phyloP scores from a whole-genome alignment of 1,139 yeast genomes.

The Candida sojae region DNA sequence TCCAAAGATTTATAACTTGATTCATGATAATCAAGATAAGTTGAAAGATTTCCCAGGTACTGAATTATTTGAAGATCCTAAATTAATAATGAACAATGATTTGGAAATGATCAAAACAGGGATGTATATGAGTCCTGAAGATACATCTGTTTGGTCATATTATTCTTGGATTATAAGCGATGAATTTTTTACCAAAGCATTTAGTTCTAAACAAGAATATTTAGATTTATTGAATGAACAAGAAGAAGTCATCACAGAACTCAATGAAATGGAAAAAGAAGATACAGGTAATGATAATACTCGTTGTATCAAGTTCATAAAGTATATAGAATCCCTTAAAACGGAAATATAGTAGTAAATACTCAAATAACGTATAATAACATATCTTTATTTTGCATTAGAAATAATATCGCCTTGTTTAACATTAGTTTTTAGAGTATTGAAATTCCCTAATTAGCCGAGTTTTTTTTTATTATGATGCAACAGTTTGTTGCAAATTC shows the following conservation, averaged over 20 bases:
- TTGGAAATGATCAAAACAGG: conserved; percentile 76
- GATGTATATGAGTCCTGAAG: conserved; percentile 89
- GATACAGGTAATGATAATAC: conserved; percentile 60
- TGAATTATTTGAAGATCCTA: conserved; percentile 25
- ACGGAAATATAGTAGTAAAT: neutral
- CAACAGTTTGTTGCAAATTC: too few relatives aligned
- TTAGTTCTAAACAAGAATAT: conserved; percentile 22
- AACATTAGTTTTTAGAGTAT: too few relatives aligned
- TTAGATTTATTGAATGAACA: conserved; percentile 41
- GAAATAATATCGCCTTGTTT: too few relatives aligned
- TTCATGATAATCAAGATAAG: conserved; percentile 22
- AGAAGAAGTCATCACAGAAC: conserved; percentile 43
- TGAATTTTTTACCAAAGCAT: conserved; percentile 41
- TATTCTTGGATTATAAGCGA: conserved; percentile 77
- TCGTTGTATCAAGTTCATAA: conserved; percentile 67
- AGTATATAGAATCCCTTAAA: conserved; percentile 38
- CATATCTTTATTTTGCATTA: too few relatives aligned
- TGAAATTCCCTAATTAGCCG: too few relatives aligned
- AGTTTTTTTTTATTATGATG: too few relatives aligned
- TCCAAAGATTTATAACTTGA: conserved; percentile 44
- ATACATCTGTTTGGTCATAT: conserved; percentile 91
- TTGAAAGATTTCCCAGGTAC: conserved; percentile 12
- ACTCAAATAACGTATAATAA: neutral
- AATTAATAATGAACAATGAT: conserved; percentile 54
- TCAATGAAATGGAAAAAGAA: conserved; percentile 60